These are phyloP conservation scores for Erigeron canadensis DNA, from an alignment of 129 eudicot genomes.

Conservation along the genomic window DNA sequence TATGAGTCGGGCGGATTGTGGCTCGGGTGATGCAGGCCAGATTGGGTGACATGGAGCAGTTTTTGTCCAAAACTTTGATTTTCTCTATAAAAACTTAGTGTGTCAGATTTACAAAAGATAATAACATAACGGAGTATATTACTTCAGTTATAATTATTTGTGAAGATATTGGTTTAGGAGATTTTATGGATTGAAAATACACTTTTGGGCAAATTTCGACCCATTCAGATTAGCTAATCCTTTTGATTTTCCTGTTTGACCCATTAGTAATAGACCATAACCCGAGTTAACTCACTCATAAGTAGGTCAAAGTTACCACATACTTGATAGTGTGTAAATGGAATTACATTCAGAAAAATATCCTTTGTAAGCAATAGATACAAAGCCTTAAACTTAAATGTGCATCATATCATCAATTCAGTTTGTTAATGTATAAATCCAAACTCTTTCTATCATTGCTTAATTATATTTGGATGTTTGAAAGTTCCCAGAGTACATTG, in stretches of 20 bases:
- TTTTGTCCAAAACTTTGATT: background rate
- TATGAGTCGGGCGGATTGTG: background rate
- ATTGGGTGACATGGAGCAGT: background rate
- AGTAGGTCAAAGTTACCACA: background rate
- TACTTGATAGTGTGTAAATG: background rate
- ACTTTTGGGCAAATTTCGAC: background rate
- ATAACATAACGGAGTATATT: background rate
- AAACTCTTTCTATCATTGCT: background rate
- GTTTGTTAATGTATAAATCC: background rate
- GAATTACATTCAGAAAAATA: background rate
- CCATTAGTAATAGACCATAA: background rate
- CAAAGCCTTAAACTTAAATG: background rate
- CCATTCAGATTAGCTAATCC: background rate
- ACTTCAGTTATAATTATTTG: background rate
- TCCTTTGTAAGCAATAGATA: background rate
- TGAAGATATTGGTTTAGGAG: background rate
- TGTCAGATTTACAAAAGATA: background rate
- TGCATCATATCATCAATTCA: background rate
- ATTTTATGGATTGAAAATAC: background rate
- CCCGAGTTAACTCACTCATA: background rate
- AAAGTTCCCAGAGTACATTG: conserved; percentile 73
- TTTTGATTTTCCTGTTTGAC: background rate
- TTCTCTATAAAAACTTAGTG: background rate
- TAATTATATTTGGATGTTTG: conserved; percentile 6
- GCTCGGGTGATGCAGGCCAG: background rate